Evolutionary conservation across 2,329 filamentous ascomycete genomes (phyloP).

Genomic region (Ambrosiella xylebori): DNA sequence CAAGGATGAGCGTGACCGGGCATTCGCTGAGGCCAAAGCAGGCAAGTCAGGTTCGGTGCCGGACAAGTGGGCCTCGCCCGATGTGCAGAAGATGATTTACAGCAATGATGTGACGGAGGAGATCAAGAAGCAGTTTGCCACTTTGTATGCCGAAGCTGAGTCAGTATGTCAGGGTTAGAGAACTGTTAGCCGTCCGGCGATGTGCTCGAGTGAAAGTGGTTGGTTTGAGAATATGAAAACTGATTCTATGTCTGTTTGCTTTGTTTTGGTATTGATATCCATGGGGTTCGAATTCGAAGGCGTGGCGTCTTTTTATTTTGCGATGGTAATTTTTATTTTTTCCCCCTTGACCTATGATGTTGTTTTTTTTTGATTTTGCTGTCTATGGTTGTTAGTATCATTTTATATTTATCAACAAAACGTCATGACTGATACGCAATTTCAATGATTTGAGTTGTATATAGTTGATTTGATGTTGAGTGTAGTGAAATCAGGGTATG

Average conservation of each 20-base stretch:
- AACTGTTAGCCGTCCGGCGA: not conserved
- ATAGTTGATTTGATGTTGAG: no score
- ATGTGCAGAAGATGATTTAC: slow-evolving; percentile 51
- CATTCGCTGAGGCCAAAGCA: slow-evolving; percentile 34
- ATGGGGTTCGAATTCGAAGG: no score
- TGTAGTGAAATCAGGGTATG: not conserved
- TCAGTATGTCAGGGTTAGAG: not conserved
- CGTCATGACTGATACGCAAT: no score
- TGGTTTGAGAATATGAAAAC: not conserved
- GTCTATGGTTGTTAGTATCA: not conserved
- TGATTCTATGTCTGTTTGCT: no score
- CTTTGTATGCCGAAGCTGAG: slow-evolving; percentile 22
- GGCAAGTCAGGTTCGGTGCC: slow-evolving; percentile 34
- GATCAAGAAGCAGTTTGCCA: slow-evolving; percentile 32
- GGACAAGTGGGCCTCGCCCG: slow-evolving; percentile 55
- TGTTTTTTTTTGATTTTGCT: not conserved
- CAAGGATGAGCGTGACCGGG: slow-evolving; percentile 39
- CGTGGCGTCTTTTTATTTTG: no score
- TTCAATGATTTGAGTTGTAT: no score
- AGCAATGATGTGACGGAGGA: slow-evolving; percentile 42
- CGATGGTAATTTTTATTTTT: not conserved
- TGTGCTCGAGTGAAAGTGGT: not conserved
- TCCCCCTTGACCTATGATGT: not conserved
- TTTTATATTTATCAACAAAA: not conserved
- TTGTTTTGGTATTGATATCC: no score